These are phyloP conservation scores for Gloeophyllum trabeum DNA, from an alignment of 768 basidiomycete species.

Conservation along the genomic window DNA sequence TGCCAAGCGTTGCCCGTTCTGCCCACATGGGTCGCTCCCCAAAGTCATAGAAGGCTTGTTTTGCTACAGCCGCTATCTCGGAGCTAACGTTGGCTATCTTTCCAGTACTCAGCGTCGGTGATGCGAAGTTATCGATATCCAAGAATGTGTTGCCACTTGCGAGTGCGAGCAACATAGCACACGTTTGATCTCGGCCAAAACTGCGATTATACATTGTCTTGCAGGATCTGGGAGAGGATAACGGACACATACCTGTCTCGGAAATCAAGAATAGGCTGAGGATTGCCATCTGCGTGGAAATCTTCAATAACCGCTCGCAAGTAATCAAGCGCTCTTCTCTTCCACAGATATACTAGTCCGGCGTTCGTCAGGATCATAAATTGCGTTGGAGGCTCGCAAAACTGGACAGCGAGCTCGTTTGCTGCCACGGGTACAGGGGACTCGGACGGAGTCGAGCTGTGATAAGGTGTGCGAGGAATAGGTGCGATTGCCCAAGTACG, in stretches of 20 bases:
- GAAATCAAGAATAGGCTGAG: constrained; percentile 75
- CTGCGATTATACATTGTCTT: constrained; percentile 25
- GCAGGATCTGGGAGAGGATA: not conserved
- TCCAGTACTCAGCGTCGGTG: constrained; percentile 10
- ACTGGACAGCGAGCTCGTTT: constrained; percentile 79
- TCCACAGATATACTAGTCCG: constrained; percentile 70
- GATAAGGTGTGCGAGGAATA: constrained; percentile 28
- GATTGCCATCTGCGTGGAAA: constrained; percentile 62
- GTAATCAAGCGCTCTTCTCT: constrained; percentile 79
- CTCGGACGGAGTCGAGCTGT: constrained; percentile 16
- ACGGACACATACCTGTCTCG: constrained; percentile 50
- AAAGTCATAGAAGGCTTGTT: constrained; percentile 80
- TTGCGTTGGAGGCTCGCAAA: constrained; percentile 60
- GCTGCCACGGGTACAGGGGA: constrained; percentile 41
- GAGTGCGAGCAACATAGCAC: constrained; percentile 82
- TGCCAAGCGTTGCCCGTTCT: constrained; percentile 67
- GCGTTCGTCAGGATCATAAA: constrained; percentile 87
- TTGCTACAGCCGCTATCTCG: constrained; percentile 61
- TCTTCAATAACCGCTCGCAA: constrained; percentile 75
- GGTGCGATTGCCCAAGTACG: constrained; percentile 76
- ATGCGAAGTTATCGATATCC: constrained; percentile 25
- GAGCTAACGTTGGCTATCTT: constrained; percentile 40
- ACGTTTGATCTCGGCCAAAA: constrained; percentile 86
- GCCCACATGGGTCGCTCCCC: constrained; percentile 79
- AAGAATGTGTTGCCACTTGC: constrained; percentile 79